These are phyloP conservation scores for Penicilliopsis zonata DNA, from an alignment of 495 filamentous ascomycete species.

Conservation along the genomic window DNA sequence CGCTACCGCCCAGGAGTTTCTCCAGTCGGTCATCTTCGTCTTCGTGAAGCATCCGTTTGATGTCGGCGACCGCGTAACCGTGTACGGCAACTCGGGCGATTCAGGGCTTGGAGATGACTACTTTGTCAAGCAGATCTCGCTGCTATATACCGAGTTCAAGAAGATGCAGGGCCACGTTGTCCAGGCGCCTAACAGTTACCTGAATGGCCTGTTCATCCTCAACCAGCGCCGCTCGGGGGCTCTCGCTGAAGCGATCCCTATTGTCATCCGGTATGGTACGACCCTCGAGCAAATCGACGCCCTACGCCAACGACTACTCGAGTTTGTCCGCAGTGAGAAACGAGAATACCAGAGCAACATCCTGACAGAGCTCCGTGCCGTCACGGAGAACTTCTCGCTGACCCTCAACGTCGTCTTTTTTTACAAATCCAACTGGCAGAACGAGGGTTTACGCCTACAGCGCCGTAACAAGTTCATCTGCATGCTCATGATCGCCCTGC, in stretches of 20 bases:
- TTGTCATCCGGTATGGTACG: slow-evolving; percentile 83
- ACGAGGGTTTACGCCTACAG: slow-evolving; percentile 79
- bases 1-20: slow-evolving; percentile 85
- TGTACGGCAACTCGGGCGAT: slow-evolving; percentile 82
- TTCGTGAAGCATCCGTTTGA: slow-evolving; percentile 98
- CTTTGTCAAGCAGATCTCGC: slow-evolving; percentile 86
- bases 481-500: slow-evolving; percentile 78
- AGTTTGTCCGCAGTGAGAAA: slow-evolving; percentile 77
- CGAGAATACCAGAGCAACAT: slow-evolving; percentile 87
- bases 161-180: slow-evolving; percentile 96
- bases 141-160: slow-evolving; percentile 97
- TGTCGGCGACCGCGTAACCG: slow-evolving; percentile 83
- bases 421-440: slow-evolving; percentile 92
- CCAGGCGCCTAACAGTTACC: slow-evolving; percentile 86
- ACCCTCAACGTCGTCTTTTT: slow-evolving; percentile 95
- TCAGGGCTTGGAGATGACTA: slow-evolving; percentile 76
- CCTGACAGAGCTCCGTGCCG: slow-evolving; percentile 68
- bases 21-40: slow-evolving; percentile 86
- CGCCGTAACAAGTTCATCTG: slow-evolving; percentile 93
- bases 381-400: slow-evolving; percentile 55
- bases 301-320: slow-evolving; percentile 70
- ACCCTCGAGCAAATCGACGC: slow-evolving; percentile 75
- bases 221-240: slow-evolving; percentile 87
- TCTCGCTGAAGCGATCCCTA: slow-evolving; percentile 74
- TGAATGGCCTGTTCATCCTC: slow-evolving; percentile 88